A percentile compares a stretch with the other conserved stretches of the same genome.
phyloP scores from a whole-genome alignment of 345 rosid species.

The Clausena lansium region DNA sequence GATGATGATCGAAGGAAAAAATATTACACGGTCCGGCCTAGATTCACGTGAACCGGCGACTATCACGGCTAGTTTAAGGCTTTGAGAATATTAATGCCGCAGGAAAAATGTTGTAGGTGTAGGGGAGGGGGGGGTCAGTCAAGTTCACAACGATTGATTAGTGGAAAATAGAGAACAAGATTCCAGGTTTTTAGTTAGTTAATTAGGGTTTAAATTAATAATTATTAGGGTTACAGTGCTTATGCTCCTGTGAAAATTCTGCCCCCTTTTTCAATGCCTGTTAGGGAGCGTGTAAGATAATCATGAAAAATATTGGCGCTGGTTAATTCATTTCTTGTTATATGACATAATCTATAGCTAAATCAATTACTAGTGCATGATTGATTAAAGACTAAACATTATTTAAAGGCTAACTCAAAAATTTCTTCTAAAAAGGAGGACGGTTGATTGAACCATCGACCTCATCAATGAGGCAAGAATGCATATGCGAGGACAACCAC shows the following conservation, averaged over 20 bases:
- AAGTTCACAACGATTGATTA: neutral
- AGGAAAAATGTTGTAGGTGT: neutral
- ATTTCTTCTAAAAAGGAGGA: no score
- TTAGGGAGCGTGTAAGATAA: neutral
- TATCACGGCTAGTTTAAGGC: constrained; percentile 51
- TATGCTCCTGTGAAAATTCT: neutral
- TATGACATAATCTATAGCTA: no score
- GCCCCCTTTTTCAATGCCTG: neutral
- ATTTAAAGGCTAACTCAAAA: no score
- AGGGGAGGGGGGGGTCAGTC: constrained; percentile 7
- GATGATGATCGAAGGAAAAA: neutral
- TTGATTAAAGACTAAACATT: no score
- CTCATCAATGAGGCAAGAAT: no score
- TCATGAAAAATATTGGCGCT: no score
- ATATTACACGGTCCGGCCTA: constrained; percentile 28
- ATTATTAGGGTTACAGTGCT: neutral
- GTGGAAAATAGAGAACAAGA: constrained; percentile 23
- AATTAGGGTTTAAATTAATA: neutral
- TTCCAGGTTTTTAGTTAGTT: constrained; percentile 33
- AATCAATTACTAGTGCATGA: no score
- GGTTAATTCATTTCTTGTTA: no score
- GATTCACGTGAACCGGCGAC: constrained; percentile 58
- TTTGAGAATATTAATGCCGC: constrained; percentile 15
- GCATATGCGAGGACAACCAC: no score
- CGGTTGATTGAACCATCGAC: no score